A percentile compares a stretch with the other conserved stretches of the same genome.
These are phyloP conservation scores for Paramicrosporidium saccamoebae DNA, from an alignment of 371 early-diverging fungal genomes.

Conservation along the genomic window DNA sequence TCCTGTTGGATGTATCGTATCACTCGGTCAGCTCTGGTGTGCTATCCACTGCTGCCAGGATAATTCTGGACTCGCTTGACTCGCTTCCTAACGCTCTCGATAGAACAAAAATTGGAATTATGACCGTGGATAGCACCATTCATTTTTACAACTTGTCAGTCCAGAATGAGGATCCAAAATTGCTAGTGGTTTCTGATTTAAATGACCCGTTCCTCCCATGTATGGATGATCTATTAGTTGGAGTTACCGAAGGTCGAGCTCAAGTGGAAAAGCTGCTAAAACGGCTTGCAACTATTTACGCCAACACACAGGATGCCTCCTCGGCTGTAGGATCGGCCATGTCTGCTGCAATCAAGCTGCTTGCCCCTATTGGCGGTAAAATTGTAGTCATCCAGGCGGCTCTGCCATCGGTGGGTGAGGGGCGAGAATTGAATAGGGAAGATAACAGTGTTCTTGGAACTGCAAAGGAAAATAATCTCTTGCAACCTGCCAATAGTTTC, in stretches of 20 bases:
- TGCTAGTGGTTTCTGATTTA: constrained; percentile 62
- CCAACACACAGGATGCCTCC: constrained; percentile 25
- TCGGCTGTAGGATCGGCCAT: constrained; percentile 55
- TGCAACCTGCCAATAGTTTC: constrained; percentile 44
- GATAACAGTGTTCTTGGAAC: constrained; percentile 57
- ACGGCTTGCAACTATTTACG: constrained; percentile 45
- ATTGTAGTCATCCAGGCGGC: constrained; percentile 45
- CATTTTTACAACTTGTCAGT: constrained; percentile 60
- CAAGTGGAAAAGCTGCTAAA: constrained; percentile 28
- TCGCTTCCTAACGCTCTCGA: constrained; percentile 54
- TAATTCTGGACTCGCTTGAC: constrained; percentile 47
- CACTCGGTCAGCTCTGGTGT: constrained; percentile 42
- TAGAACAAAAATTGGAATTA: constrained; percentile 49
- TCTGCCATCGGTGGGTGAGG: constrained; percentile 43
- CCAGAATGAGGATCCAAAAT: constrained; percentile 15
- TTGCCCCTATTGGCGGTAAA: constrained; percentile 61
- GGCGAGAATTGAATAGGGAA: constrained; percentile 41
- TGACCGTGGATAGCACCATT: constrained; percentile 53
- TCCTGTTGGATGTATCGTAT: constrained; percentile 69
- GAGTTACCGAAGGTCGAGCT: constrained; percentile 31
- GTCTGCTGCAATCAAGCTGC: constrained; percentile 39
- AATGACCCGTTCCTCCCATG: constrained; percentile 59
- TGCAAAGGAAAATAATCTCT: constrained; percentile 38
- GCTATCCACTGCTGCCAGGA: constrained; percentile 28
- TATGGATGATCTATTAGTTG: constrained; percentile 49